Conservation (phyloP, 495 filamentous ascomycete genomes). For the Podospora australis region DNA sequence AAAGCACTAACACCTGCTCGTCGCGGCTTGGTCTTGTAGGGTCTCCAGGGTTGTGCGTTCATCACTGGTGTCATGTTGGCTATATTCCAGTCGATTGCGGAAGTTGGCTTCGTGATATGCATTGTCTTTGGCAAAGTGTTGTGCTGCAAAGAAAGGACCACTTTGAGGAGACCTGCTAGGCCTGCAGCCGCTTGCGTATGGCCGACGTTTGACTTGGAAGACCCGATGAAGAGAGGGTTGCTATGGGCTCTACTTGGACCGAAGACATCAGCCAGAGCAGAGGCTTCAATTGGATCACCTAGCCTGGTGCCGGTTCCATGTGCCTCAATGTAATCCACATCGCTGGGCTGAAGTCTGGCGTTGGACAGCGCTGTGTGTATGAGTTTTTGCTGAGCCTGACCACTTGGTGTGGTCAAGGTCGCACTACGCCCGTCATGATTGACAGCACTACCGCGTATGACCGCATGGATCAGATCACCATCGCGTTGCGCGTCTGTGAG, state of each 20-base stretch:
- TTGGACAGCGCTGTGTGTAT: constrained; percentile 11
- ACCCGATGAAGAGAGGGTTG: constrained; percentile 40
- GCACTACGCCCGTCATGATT: constrained; percentile 26
- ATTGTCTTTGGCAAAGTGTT: constrained; percentile 10
- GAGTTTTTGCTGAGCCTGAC: constrained; percentile 9
- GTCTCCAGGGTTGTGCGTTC: constrained; percentile 12
- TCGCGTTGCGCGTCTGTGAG: constrained; percentile 39
- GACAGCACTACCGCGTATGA: constrained; percentile 40
- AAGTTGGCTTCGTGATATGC: constrained; percentile 14
- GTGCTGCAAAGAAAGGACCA: constrained; percentile 12
- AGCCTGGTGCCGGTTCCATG: constrained; percentile 41
- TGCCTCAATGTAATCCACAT: constrained; percentile 33
- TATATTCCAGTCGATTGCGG: constrained; percentile 15
- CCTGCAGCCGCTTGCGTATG: constrained; percentile 45
- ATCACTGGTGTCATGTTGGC: constrained; percentile 10
- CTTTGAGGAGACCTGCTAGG: constrained; percentile 19
- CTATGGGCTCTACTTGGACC: constrained; percentile 14
- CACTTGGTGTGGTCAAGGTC: constrained; percentile 14
- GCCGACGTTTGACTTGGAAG: constrained; percentile 43
- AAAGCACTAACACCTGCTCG: constrained; percentile 26
- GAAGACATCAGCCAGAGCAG: constrained; percentile 16
- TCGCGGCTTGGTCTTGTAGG: neutral
- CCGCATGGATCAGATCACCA: constrained; percentile 39
- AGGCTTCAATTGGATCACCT: constrained; percentile 36
- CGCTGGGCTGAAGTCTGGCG: constrained; percentile 3